phyloP scores from a whole-genome alignment of 768 basidiomycete species.

The Termitomyces sp. region DNA sequence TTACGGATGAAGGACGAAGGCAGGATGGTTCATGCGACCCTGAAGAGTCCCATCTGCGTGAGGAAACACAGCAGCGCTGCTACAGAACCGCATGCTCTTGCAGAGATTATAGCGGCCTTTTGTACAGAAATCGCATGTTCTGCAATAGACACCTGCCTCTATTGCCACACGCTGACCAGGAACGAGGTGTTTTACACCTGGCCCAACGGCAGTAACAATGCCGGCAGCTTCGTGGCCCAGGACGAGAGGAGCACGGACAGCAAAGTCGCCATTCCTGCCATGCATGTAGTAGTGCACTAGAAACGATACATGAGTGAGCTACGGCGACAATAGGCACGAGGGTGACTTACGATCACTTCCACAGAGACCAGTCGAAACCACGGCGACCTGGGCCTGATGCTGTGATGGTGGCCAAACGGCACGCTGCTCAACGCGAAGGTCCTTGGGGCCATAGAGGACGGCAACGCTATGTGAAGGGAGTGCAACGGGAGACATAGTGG shows the following conservation, averaged over 20 bases:
- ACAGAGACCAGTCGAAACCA: slow-evolving; percentile 85
- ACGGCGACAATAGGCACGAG: background rate
- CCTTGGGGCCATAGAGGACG: slow-evolving; percentile 79
- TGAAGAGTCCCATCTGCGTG: slow-evolving; percentile 93
- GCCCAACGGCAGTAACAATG: slow-evolving; percentile 75
- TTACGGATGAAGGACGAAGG: slow-evolving; percentile 80
- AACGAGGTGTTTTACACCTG: slow-evolving; percentile 54
- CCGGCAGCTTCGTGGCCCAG: slow-evolving; percentile 96
- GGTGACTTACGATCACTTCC: slow-evolving; percentile 67
- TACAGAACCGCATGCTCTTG: slow-evolving; percentile 83
- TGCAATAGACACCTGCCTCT: slow-evolving; percentile 90
- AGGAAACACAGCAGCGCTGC: slow-evolving; percentile 86
- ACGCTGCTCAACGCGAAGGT: slow-evolving; percentile 77
- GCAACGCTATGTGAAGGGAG: slow-evolving; percentile 60
- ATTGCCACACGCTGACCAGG: slow-evolving; percentile 89
- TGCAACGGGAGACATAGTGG: slow-evolving; percentile 33
- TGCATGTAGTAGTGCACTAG: slow-evolving; percentile 88
- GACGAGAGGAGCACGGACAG: slow-evolving; percentile 77
- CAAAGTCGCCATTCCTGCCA: slow-evolving; percentile 91
- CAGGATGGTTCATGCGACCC: slow-evolving; percentile 84
- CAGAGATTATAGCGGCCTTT: slow-evolving; percentile 92
- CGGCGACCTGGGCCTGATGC: slow-evolving; percentile 74
- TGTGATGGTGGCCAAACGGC: slow-evolving; percentile 63
- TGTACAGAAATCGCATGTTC: slow-evolving; percentile 60
- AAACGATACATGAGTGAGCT: slow-evolving; percentile 5